Evolutionary conservation across 2,329 filamentous ascomycete genomes (phyloP), one percentile per base, ranked within the genome.

Genomic region (Blastomyces parvus): DNA sequence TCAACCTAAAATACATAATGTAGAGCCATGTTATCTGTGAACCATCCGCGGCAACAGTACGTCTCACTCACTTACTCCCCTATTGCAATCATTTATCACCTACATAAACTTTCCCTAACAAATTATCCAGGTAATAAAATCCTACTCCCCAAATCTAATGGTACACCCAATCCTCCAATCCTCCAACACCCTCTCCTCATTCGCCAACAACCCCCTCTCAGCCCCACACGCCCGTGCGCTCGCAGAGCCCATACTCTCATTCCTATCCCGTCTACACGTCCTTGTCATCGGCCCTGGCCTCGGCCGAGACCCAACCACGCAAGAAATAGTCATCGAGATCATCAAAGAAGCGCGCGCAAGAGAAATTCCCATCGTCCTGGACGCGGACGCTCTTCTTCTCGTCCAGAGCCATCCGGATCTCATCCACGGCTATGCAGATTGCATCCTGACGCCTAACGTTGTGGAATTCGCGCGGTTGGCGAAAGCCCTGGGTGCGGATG

Each of bases 91-190:
- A 13, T 25, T 36, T 30, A 25, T 40, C 48, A n/a, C 44, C 25
- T 46, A 60, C 46, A 30, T 33, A 33, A 42, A 1, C 17, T 8
- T 53, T 40, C 19, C 62, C 13, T 50, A 27, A 53, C 3, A 25
- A 2, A n/a, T n/a, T 48, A n/a, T 40, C n/a, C 73, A 80, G 71
- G 92, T 97, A 46, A 96, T 99, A 78, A 99, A 99, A 80, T 90
- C 91, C 3, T 99, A 97, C 80, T 97, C 92, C 25, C 94, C 94
- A 2, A 97, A 97, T 74, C 82, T 99, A 36, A 99, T 99, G 93
- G 94, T 99, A 13, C 94, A 97, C 76, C 94, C 94, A 0, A 84
- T 97, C 68, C 93, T 99, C 86, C 89, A 91, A 38, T 90, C 94
- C 76, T 84, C 86, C 56, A 68, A 69, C 74, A n/a, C 72, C 77